These are phyloP conservation scores for Cladosporium sp. DNA, from an alignment of 2,329 filamentous ascomycete species.

Conservation along the genomic window DNA sequence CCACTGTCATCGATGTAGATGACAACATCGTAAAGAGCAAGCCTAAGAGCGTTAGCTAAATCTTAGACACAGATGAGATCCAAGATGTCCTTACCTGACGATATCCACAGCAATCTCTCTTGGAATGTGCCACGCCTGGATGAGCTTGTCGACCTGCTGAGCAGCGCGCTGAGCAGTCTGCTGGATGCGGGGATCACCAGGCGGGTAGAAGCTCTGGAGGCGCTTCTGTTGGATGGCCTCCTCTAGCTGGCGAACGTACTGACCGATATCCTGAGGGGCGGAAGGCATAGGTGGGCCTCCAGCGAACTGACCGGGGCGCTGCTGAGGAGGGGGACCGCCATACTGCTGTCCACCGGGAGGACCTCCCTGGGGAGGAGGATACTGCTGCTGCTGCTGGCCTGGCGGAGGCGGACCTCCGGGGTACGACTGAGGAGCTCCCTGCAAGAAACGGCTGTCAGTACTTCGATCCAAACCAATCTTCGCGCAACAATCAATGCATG, in stretches of 20 bases:
- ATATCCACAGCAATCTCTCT: constrained; percentile 60
- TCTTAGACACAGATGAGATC: no score
- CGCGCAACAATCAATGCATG: not conserved
- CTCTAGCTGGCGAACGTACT: constrained; percentile 55
- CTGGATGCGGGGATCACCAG: constrained; percentile 41
- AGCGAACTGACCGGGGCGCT: constrained; percentile 21
- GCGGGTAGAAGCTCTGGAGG: constrained; percentile 56
- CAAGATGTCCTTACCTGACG: constrained; percentile 30
- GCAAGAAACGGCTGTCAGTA: constrained; percentile 16
- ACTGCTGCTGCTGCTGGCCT: constrained; percentile 33
- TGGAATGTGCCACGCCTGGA: constrained; percentile 53
- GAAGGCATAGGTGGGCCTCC: constrained; percentile 27
- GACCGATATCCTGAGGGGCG: constrained; percentile 47
- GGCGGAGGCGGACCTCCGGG: constrained; percentile 26
- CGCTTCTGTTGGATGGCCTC: constrained; percentile 57
- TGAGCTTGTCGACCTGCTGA: constrained; percentile 51
- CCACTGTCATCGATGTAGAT: constrained; percentile 66
- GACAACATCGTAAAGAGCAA: constrained; percentile 59
- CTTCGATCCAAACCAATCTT: not conserved
- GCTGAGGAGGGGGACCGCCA: constrained; percentile 23
- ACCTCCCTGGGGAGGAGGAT: constrained; percentile 26
- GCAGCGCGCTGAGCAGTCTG: constrained; percentile 49
- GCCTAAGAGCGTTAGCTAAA: constrained; percentile 34
- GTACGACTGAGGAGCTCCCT: constrained; percentile 22
- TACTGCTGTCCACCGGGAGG: constrained; percentile 30